Percentiles rank a stretch among this genome's conserved stretches.
Conservation (phyloP, 768 basidiomycete species). For the Polyporus arcularius region DNA sequence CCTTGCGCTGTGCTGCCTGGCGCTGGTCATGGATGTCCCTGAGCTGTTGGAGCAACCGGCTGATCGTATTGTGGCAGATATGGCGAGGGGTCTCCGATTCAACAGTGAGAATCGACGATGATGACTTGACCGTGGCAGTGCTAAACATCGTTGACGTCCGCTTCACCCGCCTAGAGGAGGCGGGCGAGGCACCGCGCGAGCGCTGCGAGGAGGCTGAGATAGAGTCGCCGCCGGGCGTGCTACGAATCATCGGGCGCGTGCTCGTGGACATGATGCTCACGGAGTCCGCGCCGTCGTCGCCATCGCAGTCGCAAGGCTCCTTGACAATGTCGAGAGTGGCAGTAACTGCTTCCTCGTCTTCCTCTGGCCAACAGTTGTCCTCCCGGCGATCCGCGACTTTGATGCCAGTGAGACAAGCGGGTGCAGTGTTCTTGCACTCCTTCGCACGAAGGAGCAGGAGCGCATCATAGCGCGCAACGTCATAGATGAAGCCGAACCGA, state of each 20-base stretch:
- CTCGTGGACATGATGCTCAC: constrained; percentile 23
- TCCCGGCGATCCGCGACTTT: constrained; percentile 85
- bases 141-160: constrained; percentile 42
- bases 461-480: constrained; percentile 79
- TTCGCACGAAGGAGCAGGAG: constrained; percentile 72
- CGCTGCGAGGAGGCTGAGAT: constrained; percentile 22
- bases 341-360: constrained; percentile 47
- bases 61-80: constrained; percentile 73
- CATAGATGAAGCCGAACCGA: constrained; percentile 90
- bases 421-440: constrained; percentile 73
- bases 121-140: constrained; percentile 30
- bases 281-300: constrained; percentile 25
- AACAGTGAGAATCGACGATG: constrained; percentile 59
- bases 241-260: constrained; percentile 25
- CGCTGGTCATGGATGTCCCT: constrained; percentile 82
- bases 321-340: constrained; percentile 40
- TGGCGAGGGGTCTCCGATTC: constrained; percentile 68
- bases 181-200: constrained; percentile 42
- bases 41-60: constrained; percentile 70
- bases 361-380: constrained; percentile 75
- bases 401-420: constrained; percentile 84
- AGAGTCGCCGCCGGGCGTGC: constrained; percentile 23
- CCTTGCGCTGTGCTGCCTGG: constrained; percentile 66
- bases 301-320: constrained; percentile 43
- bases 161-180: constrained; percentile 52